Base-by-base conservation (phyloP, 768 basidiomycete species). In the Termitomyces bulborhizus region DNA sequence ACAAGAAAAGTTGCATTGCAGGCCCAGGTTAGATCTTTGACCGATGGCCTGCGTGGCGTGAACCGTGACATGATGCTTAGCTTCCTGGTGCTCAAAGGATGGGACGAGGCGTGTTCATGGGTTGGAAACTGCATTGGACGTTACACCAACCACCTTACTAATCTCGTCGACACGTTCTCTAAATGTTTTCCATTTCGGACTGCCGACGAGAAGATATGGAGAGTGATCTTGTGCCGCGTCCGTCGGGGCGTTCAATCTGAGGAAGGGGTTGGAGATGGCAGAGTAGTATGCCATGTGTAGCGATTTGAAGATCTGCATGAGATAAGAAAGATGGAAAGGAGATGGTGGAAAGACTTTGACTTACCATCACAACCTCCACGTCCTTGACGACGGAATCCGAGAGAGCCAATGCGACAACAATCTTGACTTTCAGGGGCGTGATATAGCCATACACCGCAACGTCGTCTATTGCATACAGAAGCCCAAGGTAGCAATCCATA, bases 391-490 rank as follows among this genome's bases (percentile, higher is more conserved):
- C 81, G 12, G 88, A 77, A 65, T 96, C 93, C 7, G 88, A 83
- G 59, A 94, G 71, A 7, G 89, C 85, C 49, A 95, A 69, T 0
- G 86, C 86, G 51, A 95, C 65, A 55, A 96, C 79, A 63, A 96
- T 92, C 74, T 93, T 94, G 63, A 93, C 78, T 65, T 88, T 90
- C 57, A 91, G 73, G 12, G 93, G 90, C 9, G 91, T 93, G 48
- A 93, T 82, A 70, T 93, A 96, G 40, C 93, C 93, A 68, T 95
- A 95, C 39, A 93, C 90, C 2, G 90, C 92, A 48, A 91, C 87
- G 61, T 95, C 93, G 70, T 96, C 93, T 78, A 95, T 87, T n/a
- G 86, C 80, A 68, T 91, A 93, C 26, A 96, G 71, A 53, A 95
- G 74, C 5, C 92, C 93, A 37, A 93, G 78, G 65, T 94, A 96